These are phyloP conservation scores for Sphaerulina vaccinii DNA, from an alignment of 2,329 filamentous ascomycete genomes.

Conservation along the genomic window DNA sequence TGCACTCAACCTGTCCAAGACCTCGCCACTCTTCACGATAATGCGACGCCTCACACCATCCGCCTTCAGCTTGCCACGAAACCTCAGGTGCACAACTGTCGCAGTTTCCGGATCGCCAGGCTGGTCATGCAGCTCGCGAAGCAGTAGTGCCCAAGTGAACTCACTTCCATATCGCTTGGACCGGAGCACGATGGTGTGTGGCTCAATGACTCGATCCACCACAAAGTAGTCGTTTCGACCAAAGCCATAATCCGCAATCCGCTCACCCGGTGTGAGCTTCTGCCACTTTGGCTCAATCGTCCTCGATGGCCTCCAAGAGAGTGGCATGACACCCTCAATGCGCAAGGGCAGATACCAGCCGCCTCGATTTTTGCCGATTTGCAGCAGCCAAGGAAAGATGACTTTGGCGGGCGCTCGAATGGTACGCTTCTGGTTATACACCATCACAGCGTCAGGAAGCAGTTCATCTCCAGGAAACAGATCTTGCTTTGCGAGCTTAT, in stretches of 20 bases:
- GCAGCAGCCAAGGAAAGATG: slow-evolving; percentile 26
- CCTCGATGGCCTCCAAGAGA: slow-evolving; percentile 17
- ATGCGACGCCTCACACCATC: slow-evolving; percentile 20
- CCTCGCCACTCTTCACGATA: slow-evolving; percentile 19
- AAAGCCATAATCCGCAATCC: slow-evolving; percentile 26
- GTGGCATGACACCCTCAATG: slow-evolving; percentile 20
- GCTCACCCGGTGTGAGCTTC: slow-evolving; percentile 20
- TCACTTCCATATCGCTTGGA: slow-evolving; percentile 21
- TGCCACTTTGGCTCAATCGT: slow-evolving; percentile 22
- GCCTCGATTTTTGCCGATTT: slow-evolving; percentile 26
- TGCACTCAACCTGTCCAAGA: slow-evolving; percentile 22
- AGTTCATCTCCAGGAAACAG: slow-evolving; percentile 23
- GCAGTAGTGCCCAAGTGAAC: slow-evolving; percentile 24
- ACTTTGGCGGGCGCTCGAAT: slow-evolving; percentile 19
- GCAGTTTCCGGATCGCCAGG: neutral
- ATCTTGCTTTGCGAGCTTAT: neutral
- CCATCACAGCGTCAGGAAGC: slow-evolving; percentile 23
- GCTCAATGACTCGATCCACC: slow-evolving; percentile 19
- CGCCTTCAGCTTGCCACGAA: slow-evolving; percentile 24
- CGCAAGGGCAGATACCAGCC: slow-evolving; percentile 25
- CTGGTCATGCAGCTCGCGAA: slow-evolving; percentile 21
- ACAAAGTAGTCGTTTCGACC: slow-evolving; percentile 24
- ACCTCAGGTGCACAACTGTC: slow-evolving; percentile 25
- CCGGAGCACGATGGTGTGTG: slow-evolving; percentile 16
- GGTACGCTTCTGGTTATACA: slow-evolving; percentile 24